These are phyloP conservation scores for Kickxella alabastrina DNA, from an alignment of 192 early-diverging fungal genomes.

Conservation along the genomic window DNA sequence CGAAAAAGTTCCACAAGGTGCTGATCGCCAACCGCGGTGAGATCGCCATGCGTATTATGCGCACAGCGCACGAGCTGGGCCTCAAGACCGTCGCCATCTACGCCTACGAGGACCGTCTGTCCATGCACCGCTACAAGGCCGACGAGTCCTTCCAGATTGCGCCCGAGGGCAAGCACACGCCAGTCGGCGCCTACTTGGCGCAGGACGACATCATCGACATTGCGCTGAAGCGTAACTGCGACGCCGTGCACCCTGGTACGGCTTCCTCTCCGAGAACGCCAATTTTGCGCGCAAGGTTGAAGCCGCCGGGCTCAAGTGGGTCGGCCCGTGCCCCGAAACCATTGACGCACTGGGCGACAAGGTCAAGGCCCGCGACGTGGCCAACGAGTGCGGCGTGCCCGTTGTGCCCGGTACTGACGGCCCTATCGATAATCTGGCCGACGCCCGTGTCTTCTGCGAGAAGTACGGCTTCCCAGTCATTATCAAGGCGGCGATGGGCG, in stretches of 20 bases:
- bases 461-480: conserved; percentile 90
- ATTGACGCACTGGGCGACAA: conserved; percentile 94
- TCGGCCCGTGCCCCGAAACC: conserved; percentile 78
- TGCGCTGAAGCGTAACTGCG: conserved; percentile 74
- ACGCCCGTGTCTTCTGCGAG: conserved; percentile 70
- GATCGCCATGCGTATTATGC: conserved; percentile 93
- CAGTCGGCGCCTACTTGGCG: conserved; percentile 93
- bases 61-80: conserved; percentile 88
- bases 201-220: conserved; percentile 90
- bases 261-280: conserved; percentile 93
- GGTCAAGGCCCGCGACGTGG: conserved; percentile 84
- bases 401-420: conserved; percentile 94
- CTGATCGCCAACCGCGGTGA: conserved; percentile 65
- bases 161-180: conserved; percentile 65
- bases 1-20: conserved; percentile 50
- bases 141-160: conserved; percentile 97
- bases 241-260: conserved; percentile 96
- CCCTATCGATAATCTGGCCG: conserved; percentile 60
- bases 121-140: conserved; percentile 94
- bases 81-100: conserved; percentile 86
- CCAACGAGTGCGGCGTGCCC: conserved; percentile 76
- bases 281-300: conserved; percentile 86
- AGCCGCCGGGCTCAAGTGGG: conserved; percentile 86
- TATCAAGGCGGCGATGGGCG: conserved; percentile 96
- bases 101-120: conserved; percentile 85